phyloP scores from a whole-genome alignment of 495 filamentous ascomycete genomes.

The Trichoderma orchidacearum region DNA sequence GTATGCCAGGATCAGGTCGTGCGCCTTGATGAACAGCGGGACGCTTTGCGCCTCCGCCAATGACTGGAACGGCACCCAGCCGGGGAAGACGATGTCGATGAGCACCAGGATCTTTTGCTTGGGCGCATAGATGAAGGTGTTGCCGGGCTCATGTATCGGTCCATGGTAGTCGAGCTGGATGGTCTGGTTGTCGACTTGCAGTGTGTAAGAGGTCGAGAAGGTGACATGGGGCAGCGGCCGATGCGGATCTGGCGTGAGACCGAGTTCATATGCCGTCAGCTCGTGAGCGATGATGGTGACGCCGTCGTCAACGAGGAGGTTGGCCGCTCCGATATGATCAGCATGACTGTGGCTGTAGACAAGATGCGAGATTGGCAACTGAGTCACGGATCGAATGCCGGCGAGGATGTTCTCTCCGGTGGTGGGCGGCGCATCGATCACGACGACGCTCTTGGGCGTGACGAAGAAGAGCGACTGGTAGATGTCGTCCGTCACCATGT shows the following conservation, averaged over 20 bases:
- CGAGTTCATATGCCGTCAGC: constrained; percentile 12
- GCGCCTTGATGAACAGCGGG: constrained; percentile 23
- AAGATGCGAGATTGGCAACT: constrained; percentile 18
- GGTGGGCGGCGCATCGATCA: constrained; percentile 26
- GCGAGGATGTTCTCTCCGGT: constrained; percentile 19
- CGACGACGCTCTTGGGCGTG: constrained; percentile 19
- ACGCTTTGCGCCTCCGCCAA: constrained; percentile 19
- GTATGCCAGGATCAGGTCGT: constrained; percentile 24
- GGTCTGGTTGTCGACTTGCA: constrained; percentile 23
- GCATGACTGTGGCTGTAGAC: constrained; percentile 27
- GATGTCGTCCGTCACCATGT: constrained; percentile 21
- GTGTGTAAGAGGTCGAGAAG: constrained; percentile 13
- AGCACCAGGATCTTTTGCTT: constrained; percentile 23
- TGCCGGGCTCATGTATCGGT: constrained; percentile 22
- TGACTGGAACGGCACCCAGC: constrained; percentile 24
- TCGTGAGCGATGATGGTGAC: constrained; percentile 19
- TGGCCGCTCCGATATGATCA: constrained; percentile 24
- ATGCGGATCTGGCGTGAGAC: constrained; percentile 7
- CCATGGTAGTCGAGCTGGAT: constrained; percentile 23
- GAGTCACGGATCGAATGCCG: constrained; percentile 22
- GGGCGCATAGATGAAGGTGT: constrained; percentile 27
- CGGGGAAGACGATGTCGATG: constrained; percentile 25
- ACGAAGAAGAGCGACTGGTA: constrained; percentile 24
- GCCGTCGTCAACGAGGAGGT: constrained; percentile 13
- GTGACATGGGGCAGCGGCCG: constrained; percentile 18